Evolutionary conservation across 2,329 filamentous ascomycete genomes (phyloP).

Genomic region (Aspergillus arachidicola): DNA sequence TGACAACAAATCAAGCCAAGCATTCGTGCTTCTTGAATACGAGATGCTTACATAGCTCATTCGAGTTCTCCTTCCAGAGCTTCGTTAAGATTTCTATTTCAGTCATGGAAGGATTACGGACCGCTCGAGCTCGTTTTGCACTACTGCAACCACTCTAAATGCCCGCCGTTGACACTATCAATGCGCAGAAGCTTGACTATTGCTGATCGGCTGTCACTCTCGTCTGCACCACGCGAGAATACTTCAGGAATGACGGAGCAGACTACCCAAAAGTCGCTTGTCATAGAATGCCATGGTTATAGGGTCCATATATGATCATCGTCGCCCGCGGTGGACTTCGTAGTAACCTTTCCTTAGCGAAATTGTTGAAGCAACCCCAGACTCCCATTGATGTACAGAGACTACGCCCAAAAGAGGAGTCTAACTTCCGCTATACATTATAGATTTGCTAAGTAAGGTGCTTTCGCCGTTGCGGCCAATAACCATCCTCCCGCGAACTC

Average conservation of each 20-base stretch:
- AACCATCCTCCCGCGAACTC: background rate
- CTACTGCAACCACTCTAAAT: background rate
- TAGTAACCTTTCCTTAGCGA: background rate
- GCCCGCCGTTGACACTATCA: background rate
- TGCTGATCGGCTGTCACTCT: conserved; percentile 4
- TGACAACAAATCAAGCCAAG: background rate
- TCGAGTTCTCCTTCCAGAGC: background rate
- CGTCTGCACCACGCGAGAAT: background rate
- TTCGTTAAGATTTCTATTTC: conserved; percentile 10
- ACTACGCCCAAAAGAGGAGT: background rate
- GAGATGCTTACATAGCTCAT: background rate
- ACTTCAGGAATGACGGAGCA: background rate
- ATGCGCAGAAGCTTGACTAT: conserved; percentile 3
- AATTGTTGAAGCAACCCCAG: too few relatives aligned
- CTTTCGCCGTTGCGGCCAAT: background rate
- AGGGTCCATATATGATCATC: background rate
- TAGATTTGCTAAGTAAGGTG: background rate
- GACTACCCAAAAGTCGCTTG: background rate
- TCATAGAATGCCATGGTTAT: background rate
- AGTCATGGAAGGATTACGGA: background rate
- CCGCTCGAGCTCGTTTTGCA: background rate
- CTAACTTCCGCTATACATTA: background rate
- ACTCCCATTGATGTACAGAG: background rate
- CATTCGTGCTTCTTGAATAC: background rate
- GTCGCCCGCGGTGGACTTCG: background rate